Evolutionary conservation across 108 stramenopile genomes (phyloP).

Genomic region (Nitzschia sp.): DNA sequence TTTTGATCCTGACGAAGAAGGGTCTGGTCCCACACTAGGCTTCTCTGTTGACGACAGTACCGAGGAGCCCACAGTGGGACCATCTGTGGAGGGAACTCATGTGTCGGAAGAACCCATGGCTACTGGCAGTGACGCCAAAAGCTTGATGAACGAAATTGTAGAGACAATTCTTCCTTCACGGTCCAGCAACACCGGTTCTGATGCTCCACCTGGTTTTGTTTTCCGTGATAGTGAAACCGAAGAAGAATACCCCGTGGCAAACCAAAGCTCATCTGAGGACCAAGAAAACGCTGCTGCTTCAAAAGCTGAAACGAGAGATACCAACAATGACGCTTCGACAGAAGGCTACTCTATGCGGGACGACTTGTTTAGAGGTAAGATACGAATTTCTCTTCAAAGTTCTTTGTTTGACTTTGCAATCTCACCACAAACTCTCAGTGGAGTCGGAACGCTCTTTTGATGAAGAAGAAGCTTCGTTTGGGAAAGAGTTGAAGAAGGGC

Average conservation of each 20-base stretch:
- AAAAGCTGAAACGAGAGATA: neutral
- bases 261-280: neutral
- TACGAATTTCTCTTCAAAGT: no score
- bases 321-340: neutral
- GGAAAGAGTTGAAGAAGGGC: conserved; percentile 1
- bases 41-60: conserved; percentile 16
- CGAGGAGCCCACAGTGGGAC: conserved; percentile 6
- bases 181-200: conserved; percentile 3
- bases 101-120: neutral
- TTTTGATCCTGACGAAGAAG: conserved; percentile 2
- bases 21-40: conserved; percentile 1
- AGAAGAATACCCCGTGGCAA: conserved; percentile 4
- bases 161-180: neutral
- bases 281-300: neutral
- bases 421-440: neutral
- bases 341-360: neutral
- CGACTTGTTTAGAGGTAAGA: neutral
- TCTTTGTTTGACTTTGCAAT: no score
- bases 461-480: conserved; percentile 8
- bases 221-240: conserved; percentile 24
- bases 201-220: conserved; percentile 33
- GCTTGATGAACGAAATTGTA: neutral
- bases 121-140: neutral
- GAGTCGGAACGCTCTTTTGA: conserved; percentile 1
- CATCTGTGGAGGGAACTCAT: conserved; percentile 3